Percentiles rank a stretch among this genome's conserved stretches.
Conservation (phyloP, 345 rosid species). For the Euclidium syriacum region DNA sequence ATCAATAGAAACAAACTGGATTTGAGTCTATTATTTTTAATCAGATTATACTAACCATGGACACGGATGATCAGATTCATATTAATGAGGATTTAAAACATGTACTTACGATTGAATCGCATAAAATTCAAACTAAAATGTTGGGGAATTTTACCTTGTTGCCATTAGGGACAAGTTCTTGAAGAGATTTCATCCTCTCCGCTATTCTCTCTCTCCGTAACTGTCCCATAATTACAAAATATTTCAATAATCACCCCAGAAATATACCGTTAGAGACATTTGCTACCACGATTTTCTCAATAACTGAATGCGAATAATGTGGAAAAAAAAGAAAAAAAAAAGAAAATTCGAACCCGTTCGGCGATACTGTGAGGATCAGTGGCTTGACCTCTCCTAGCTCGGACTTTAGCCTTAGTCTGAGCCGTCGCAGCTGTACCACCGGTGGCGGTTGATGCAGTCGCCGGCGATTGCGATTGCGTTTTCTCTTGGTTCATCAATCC, state of each 20-base stretch:
- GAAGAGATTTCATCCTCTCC: slow-evolving; percentile 95
- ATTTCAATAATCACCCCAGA: not conserved
- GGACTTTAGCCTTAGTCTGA: slow-evolving; percentile 66
- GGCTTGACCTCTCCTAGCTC: slow-evolving; percentile 98
- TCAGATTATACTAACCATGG: not conserved
- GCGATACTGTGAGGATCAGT: slow-evolving; percentile 99
- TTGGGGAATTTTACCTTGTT: too few relatives aligned
- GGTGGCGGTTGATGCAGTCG: slow-evolving; percentile 35
- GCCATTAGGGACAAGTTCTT: slow-evolving; percentile 94
- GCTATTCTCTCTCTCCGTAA: slow-evolving; percentile 96
- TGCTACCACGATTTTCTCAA: not conserved
- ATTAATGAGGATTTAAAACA: not conserved
- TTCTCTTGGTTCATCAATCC: slow-evolving; percentile 40
- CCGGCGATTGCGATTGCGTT: slow-evolving; percentile 38
- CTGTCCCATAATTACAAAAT: slow-evolving; percentile 36
- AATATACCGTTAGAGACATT: not conserved
- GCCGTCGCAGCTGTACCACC: slow-evolving; percentile 34
- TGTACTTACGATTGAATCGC: not conserved
- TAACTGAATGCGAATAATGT: slow-evolving; percentile 11
- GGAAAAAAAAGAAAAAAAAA: not conserved
- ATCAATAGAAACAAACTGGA: not conserved
- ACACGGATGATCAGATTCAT: not conserved
- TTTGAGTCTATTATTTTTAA: not conserved
- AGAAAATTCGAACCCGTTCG: slow-evolving; percentile 53
- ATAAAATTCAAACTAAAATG: too few relatives aligned